These are phyloP conservation scores for Chalaropsis thielavioides DNA, from an alignment of 2,329 filamentous ascomycete species.

Conservation along the genomic window DNA sequence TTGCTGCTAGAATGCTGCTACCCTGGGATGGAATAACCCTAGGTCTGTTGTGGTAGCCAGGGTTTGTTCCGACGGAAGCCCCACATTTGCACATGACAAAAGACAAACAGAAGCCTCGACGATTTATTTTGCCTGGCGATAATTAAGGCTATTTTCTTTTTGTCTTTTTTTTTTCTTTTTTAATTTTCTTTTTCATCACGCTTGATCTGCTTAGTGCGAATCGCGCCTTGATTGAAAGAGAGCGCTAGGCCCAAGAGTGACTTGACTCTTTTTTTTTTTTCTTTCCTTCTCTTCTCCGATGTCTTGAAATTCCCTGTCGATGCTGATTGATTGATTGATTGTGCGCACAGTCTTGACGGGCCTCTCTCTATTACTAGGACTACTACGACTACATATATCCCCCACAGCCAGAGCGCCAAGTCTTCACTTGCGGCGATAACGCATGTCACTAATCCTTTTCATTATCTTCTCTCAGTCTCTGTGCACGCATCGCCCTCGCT, in stretches of 20 bases:
- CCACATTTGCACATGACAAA: not conserved
- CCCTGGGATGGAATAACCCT: not conserved
- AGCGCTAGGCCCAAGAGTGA: not conserved
- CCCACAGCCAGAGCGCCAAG: not conserved
- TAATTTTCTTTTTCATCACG: not conserved
- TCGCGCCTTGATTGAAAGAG: not conserved
- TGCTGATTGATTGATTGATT: not conserved
- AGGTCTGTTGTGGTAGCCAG: not conserved
- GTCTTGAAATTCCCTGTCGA: not conserved
- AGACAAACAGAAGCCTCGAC: not conserved
- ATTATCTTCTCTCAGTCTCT: not conserved
- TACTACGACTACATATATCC: no score
- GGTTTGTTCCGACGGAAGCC: not conserved
- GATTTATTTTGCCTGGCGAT: not conserved
- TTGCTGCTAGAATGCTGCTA: no score
- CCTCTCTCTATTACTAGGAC: not conserved
- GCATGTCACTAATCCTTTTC: conserved; percentile 6
- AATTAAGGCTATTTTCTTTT: not conserved
- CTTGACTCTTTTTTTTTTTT: no score
- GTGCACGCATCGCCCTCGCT: not conserved
- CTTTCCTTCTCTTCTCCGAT: not conserved
- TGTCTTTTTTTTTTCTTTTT: not conserved
- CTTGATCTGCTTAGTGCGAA: not conserved
- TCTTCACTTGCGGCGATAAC: conserved; percentile 1
- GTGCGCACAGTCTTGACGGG: not conserved